Evolutionary conservation across 148 eudicot species (phyloP), one percentile per base, ranked within the genome.

Genomic region (Camellia sinensis): DNA sequence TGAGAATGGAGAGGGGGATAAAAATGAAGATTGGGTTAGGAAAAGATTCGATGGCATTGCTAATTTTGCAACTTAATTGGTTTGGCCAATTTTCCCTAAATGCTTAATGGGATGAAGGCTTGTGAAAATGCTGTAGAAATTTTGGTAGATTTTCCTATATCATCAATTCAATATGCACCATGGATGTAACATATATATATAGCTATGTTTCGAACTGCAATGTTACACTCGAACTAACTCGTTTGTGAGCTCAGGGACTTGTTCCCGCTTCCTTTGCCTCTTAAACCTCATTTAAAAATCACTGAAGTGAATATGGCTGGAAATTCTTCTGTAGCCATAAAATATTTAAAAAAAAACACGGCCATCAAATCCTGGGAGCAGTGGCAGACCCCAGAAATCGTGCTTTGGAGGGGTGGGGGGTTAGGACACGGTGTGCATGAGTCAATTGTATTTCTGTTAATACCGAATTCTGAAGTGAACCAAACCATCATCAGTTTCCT

Each of bases 21-120:
- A 29, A 48, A 45, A 62, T 2, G 45, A 65, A 45, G 19, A 37
- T 62, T 56, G 22, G 18, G 41, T 14, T 63, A 4, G 2, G 3
- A 45, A 6, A 75, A 18, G 50, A 75, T 57, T 40, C 21, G 4
- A 7, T 59, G 19, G 19, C 21, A 41, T 75, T 59, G 53, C 3
- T 43, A 60, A 57, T 72, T 41, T 75, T 59, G 50, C 7, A 43
- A 5, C 65, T 56, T 74, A 57, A 57, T 54, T 74, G 29, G 63
- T 59, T 57, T 29, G 17, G 50, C 52, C 73, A 69, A 8, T 69
- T 69, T 67, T 69, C 53, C 46, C 71, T 13, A 67, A 41, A 67
- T 40, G 46, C 44, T 52, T 53, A 14, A 21, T 52, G 12, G 7
- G 45, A 29, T 73, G 63, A 54, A 53, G 63, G 29, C 46, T 54